Base-by-base conservation (phyloP, 2,329 filamentous ascomycete species). In the Microdochium paspali region DNA sequence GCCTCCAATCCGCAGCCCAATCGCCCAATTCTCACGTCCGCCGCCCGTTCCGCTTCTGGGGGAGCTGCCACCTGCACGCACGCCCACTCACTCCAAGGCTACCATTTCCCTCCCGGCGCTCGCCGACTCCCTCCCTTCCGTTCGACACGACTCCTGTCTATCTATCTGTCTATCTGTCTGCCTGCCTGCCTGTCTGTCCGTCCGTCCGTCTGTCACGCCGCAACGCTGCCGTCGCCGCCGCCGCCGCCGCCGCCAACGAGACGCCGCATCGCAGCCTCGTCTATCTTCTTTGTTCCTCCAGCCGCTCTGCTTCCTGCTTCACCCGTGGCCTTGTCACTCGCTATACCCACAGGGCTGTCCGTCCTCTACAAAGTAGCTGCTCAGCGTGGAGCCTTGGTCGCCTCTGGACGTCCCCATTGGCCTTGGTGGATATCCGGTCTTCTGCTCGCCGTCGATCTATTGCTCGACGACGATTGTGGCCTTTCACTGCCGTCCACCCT, bases 41-140 rank as follows among this genome's bases (percentile, higher is more conserved):
- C 35, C 35, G 35, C 18, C 35, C 10, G 18, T 40, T 21, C 35
- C 35, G 35, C 35, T 40, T 20, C 35, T 40, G 35, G 35, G 35
- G 13, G 35, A 40, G 35, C 35, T 40, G 35, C 35, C 35, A 40
- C 35, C 35, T 40, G 35, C 35, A 40, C 35, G 35, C 35, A n/a
- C 12, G 35, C n/a, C n/a, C n/a, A n/a, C n/a, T n/a, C n/a, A n/a
- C n/a, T n/a, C n/a, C n/a, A n/a, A n/a, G n/a, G n/a, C n/a, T 18
- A 15, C 23, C 35, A 21, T 21, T 40, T 40, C 23, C 18, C 18
- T 18, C 12, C 10, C 35, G 35, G 35, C 18, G 15, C 18, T 20
- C 35, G 18, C 10, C n/a, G 26, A 28, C 26, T 28, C 26, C 18
- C 18, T 40, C 18, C 9, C 15, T 20, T 21, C 35, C 35, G 5